These are phyloP conservation scores for Clarireedia paspali DNA, from an alignment of 2,329 filamentous ascomycete genomes.

Conservation along the genomic window DNA sequence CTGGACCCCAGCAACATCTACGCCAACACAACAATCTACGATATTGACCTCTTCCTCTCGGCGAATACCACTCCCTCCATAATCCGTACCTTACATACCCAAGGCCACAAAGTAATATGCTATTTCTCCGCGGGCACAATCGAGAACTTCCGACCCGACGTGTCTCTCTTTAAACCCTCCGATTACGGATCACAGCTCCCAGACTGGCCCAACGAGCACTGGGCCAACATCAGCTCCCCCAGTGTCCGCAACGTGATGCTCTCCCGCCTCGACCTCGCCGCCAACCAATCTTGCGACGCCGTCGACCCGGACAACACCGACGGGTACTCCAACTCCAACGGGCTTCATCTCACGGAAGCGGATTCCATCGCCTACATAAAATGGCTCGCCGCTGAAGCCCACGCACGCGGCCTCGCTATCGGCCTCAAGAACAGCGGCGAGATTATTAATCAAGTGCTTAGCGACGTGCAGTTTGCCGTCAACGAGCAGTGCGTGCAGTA, in stretches of 20 bases:
- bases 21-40: slow-evolving; percentile 24
- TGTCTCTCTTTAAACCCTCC: slow-evolving; percentile 39
- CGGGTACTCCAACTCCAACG: slow-evolving; percentile 54
- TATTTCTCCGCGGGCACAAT: slow-evolving; percentile 68
- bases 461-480: slow-evolving; percentile 12
- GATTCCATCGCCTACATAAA: slow-evolving; percentile 52
- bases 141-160: slow-evolving; percentile 54
- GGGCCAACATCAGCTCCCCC: slow-evolving; percentile 50
- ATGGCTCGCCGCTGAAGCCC: slow-evolving; percentile 51
- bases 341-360: slow-evolving; percentile 47
- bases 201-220: slow-evolving; percentile 60
- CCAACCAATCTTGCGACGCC: slow-evolving; percentile 55
- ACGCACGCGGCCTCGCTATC: slow-evolving; percentile 46
- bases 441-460: slow-evolving; percentile 33
- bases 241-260: slow-evolving; percentile 58
- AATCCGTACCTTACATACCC: slow-evolving; percentile 39
- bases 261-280: slow-evolving; percentile 49
- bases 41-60: slow-evolving; percentile 30
- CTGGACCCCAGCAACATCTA: slow-evolving; percentile 13
- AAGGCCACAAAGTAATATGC: slow-evolving; percentile 58
- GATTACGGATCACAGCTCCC: slow-evolving; percentile 51
- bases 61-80: slow-evolving; percentile 38
- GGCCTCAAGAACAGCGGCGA: slow-evolving; percentile 62
- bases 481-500: slow-evolving; percentile 62
- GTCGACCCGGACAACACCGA: slow-evolving; percentile 67